These are phyloP conservation scores for Solanum bulbocastanum DNA, from an alignment of 257 asterid genomes.

Conservation along the genomic window DNA sequence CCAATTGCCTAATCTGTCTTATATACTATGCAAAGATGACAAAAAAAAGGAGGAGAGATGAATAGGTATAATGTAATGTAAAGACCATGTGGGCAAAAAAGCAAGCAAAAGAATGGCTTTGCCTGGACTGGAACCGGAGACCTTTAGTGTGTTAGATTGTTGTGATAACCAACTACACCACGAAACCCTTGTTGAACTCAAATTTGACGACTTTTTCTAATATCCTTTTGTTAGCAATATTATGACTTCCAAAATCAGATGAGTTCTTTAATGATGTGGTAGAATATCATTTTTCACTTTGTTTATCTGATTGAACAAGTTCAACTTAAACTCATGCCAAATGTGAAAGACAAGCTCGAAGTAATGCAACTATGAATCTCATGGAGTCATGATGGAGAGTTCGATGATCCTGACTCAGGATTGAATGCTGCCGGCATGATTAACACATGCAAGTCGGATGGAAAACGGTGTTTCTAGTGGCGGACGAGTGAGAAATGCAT, in stretches of 20 bases:
- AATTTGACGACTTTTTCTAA: not conserved
- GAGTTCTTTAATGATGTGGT: not conserved
- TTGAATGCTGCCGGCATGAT: not conserved
- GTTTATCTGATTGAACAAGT: not conserved
- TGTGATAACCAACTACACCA: constrained; percentile 92
- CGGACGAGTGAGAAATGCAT: not conserved
- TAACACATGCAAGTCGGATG: not conserved
- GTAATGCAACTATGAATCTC: not conserved
- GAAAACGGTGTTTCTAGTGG: too few relatives aligned
- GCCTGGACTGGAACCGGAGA: constrained; percentile 70
- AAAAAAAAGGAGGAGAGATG: too few relatives aligned
- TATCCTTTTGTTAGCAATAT: not conserved
- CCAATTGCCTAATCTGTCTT: not conserved
- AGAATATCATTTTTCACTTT: not conserved
- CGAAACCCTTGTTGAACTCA: not conserved
- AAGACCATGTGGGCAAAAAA: not conserved
- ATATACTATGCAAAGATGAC: not conserved
- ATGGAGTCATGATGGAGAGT: not conserved
- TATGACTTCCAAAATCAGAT: not conserved
- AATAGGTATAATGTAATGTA: too few relatives aligned
- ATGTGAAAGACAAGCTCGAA: not conserved
- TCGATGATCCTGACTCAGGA: not conserved
- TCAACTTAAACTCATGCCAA: not conserved
- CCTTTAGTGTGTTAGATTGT: constrained; percentile 92
- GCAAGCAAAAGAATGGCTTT: constrained; percentile 27